A percentile compares a stretch with the other conserved stretches of the same genome.
Conservation (phyloP, 1,284 basidiomycete species). For the Entoloma clypeatum region DNA sequence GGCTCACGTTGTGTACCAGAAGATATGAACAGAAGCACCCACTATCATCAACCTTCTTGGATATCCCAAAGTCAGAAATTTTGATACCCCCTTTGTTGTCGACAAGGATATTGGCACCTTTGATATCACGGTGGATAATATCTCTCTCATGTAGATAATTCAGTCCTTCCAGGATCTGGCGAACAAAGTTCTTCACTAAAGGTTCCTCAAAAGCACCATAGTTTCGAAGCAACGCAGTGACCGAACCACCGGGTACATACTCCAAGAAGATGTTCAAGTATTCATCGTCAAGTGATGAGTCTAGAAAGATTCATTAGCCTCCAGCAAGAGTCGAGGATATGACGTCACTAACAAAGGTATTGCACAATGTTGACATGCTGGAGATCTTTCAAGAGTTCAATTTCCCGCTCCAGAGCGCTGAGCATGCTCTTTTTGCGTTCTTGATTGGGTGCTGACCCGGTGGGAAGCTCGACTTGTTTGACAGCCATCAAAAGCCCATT, state of each 20-base stretch:
- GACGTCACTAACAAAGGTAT: conserved; percentile 74
- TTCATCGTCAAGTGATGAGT: conserved; percentile 85
- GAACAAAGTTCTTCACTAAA: conserved; percentile 90
- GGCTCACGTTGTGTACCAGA: background rate
- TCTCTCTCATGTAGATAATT: conserved; percentile 91
- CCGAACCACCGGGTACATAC: conserved; percentile 97
- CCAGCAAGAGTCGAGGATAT: conserved; percentile 3
- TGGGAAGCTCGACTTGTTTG: conserved; percentile 96
- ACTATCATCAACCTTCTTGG: conserved; percentile 97
- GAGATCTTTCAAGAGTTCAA: conserved; percentile 91
- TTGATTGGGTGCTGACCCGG: conserved; percentile 82
- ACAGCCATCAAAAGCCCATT: conserved; percentile 97
- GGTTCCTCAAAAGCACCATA: conserved; percentile 98
- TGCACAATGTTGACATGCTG: conserved; percentile 98
- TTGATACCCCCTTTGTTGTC: conserved; percentile 99
- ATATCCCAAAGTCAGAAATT: conserved; percentile 98
- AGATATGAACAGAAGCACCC: conserved; percentile 29
- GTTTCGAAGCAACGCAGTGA: conserved; percentile 87
- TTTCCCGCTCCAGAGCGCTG: conserved; percentile 92
- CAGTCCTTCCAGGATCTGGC: conserved; percentile 91
- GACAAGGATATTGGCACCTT: conserved; percentile 96
- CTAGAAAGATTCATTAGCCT: conserved; percentile 38
- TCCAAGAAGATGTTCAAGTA: conserved; percentile 98
- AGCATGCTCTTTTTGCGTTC: conserved; percentile 96
- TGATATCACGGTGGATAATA: conserved; percentile 98